A percentile compares a stretch with the other conserved stretches of the same genome.
Evolutionary conservation across 140 eudicot genomes (phyloP).

Genomic region (Cichorium intybus): DNA sequence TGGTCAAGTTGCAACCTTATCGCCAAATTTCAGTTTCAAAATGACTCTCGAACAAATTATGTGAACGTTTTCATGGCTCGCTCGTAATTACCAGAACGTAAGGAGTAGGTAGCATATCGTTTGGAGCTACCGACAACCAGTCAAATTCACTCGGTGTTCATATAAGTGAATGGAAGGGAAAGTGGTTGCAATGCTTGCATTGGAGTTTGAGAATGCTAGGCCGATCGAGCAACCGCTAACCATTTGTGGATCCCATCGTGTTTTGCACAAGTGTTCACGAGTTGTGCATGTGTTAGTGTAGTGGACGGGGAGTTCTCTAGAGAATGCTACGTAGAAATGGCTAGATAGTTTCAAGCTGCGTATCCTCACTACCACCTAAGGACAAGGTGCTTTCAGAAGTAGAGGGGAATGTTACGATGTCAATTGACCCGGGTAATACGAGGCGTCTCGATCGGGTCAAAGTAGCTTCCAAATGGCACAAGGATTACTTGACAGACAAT

Average conservation of each 20-base stretch:
- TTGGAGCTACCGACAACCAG: too few relatives aligned
- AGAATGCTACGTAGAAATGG: neutral
- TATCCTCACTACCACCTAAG: neutral
- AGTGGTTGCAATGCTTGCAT: too few relatives aligned
- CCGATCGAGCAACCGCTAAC: neutral
- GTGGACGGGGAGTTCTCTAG: neutral
- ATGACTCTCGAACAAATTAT: too few relatives aligned
- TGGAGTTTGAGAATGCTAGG: neutral
- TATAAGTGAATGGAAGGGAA: too few relatives aligned
- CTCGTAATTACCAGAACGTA: too few relatives aligned
- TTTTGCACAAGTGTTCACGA: neutral
- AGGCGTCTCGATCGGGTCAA: neutral
- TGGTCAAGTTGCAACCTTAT: too few relatives aligned
- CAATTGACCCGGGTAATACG: neutral
- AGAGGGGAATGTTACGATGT: neutral
- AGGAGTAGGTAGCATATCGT: too few relatives aligned
- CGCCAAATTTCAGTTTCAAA: too few relatives aligned
- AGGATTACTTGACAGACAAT: neutral
- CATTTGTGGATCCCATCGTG: neutral
- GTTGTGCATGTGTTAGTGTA: neutral
- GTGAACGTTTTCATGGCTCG: too few relatives aligned
- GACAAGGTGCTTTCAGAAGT: conserved; percentile 1
- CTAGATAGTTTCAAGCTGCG: neutral
- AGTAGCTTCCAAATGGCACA: neutral
- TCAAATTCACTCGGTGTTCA: too few relatives aligned